These are phyloP conservation scores for Emergomyces orientalis DNA, from an alignment of 2,329 filamentous ascomycete genomes.

Conservation along the genomic window DNA sequence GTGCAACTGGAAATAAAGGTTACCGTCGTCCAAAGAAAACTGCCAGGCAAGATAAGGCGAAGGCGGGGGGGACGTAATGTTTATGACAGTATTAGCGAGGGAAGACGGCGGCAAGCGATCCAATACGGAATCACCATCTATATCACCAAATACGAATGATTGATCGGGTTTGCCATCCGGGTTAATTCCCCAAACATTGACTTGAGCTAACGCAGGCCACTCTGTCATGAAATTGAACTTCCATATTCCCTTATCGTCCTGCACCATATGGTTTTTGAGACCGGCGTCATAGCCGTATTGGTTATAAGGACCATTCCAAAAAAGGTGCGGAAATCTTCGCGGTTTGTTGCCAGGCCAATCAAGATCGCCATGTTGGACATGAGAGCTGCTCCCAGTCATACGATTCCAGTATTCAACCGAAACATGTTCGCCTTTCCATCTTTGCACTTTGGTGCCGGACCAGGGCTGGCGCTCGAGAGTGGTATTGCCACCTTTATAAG, in stretches of 20 bases:
- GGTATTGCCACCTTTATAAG: slow-evolving; percentile 46
- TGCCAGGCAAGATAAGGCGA: slow-evolving; percentile 48
- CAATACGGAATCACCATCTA: slow-evolving; percentile 50
- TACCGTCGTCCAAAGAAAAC: slow-evolving; percentile 48
- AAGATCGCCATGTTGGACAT: slow-evolving; percentile 52
- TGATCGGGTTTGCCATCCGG: slow-evolving; percentile 53
- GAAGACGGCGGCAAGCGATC: slow-evolving; percentile 54
- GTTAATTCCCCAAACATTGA: slow-evolving; percentile 60
- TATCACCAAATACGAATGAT: slow-evolving; percentile 51
- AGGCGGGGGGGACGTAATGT: slow-evolving; percentile 49
- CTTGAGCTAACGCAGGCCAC: slow-evolving; percentile 52
- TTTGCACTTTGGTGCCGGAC: slow-evolving; percentile 50
- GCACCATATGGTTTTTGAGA: slow-evolving; percentile 44
- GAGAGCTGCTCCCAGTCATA: slow-evolving; percentile 49
- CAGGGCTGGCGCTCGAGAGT: slow-evolving; percentile 43
- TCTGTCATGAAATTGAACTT: slow-evolving; percentile 53
- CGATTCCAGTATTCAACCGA: slow-evolving; percentile 55
- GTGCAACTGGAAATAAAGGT: slow-evolving; percentile 42
- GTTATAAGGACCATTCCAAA: slow-evolving; percentile 54
- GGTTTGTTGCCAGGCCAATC: slow-evolving; percentile 31
- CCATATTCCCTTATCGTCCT: slow-evolving; percentile 44
- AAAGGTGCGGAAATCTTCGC: slow-evolving; percentile 53
- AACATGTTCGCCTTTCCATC: slow-evolving; percentile 54
- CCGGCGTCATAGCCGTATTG: slow-evolving; percentile 56
- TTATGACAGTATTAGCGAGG: slow-evolving; percentile 47